Evolutionary conservation across 768 basidiomycete genomes (phyloP).

Genomic region (Hygrocybe punicea): DNA sequence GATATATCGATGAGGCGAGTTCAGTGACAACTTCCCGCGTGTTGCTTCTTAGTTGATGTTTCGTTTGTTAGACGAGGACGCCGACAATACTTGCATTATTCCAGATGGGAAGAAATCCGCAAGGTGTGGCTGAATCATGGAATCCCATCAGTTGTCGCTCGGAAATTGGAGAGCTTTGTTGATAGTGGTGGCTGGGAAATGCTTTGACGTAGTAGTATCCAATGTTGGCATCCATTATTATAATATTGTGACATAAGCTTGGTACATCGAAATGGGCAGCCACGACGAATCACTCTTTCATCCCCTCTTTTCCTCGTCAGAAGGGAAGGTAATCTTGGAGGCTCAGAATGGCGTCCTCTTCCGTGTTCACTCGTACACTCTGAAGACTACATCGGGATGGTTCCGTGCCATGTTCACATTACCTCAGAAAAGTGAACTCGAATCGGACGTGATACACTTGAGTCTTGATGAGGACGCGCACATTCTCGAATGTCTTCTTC

Average conservation of each 20-base stretch:
- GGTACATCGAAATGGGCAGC: not conserved
- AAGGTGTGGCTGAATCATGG: constrained; percentile 88
- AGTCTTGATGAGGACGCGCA: constrained; percentile 47
- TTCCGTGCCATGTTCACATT: constrained; percentile 60
- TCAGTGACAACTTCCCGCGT: not conserved
- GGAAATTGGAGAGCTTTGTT: constrained; percentile 80
- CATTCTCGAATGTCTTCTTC: constrained; percentile 54
- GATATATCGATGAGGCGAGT: constrained; percentile 86
- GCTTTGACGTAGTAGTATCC: no score
- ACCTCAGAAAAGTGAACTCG: constrained; percentile 36
- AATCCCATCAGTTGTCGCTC: constrained; percentile 84
- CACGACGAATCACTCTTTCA: constrained; percentile 31
- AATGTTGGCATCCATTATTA: no score
- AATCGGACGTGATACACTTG: constrained; percentile 45
- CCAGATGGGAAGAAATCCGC: constrained; percentile 87
- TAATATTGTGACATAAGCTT: no score
- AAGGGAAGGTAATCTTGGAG: constrained; percentile 55
- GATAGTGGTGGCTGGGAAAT: constrained; percentile 96
- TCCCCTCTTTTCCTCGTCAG: constrained; percentile 48
- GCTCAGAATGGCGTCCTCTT: constrained; percentile 35
- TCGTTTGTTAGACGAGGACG: constrained; percentile 65
- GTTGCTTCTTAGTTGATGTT: not conserved
- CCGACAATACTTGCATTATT: constrained; percentile 79
- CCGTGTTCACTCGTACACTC: constrained; percentile 43
- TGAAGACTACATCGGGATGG: constrained; percentile 64